phyloP scores from a whole-genome alignment of 768 basidiomycete species.

The Exsudoporus frostii region DNA sequence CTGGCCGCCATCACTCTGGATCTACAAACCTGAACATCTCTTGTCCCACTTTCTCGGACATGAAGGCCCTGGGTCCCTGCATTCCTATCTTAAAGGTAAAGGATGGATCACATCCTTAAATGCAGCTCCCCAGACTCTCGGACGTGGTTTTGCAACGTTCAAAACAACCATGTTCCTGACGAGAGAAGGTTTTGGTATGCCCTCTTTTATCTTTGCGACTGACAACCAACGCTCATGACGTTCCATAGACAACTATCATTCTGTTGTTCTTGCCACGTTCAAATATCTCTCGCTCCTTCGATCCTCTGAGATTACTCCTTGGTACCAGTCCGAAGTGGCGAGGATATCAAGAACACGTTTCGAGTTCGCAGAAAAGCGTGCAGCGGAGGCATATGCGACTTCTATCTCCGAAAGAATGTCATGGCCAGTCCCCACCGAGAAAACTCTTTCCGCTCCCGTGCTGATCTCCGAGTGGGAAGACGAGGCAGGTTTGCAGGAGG shows the following conservation, averaged over 20 bases:
- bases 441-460: constrained; percentile 66
- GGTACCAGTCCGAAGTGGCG: constrained; percentile 74
- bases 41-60: constrained; percentile 84
- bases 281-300: constrained; percentile 76
- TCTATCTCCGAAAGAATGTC: constrained; percentile 72
- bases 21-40: constrained; percentile 73
- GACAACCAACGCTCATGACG: constrained; percentile 1
- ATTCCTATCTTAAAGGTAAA: constrained; percentile 85
- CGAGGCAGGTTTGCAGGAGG: constrained; percentile 45
- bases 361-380: constrained; percentile 81
- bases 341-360: constrained; percentile 72
- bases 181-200: constrained; percentile 78
- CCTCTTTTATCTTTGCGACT: neutral
- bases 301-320: constrained; percentile 55
- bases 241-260: constrained; percentile 60
- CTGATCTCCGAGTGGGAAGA: constrained; percentile 74
- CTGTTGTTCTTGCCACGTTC: constrained; percentile 65
- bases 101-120: constrained; percentile 81
- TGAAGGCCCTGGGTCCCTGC: constrained; percentile 88
- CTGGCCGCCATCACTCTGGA: constrained; percentile 70
- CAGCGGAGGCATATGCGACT: constrained; percentile 77
- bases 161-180: constrained; percentile 82
- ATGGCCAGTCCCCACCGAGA: constrained; percentile 78
- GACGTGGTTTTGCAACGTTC: constrained; percentile 85
- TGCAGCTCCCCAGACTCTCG: constrained; percentile 66